phyloP scores from a whole-genome alignment of 2,329 filamentous ascomycete species.

The Exophiala spinifera region DNA sequence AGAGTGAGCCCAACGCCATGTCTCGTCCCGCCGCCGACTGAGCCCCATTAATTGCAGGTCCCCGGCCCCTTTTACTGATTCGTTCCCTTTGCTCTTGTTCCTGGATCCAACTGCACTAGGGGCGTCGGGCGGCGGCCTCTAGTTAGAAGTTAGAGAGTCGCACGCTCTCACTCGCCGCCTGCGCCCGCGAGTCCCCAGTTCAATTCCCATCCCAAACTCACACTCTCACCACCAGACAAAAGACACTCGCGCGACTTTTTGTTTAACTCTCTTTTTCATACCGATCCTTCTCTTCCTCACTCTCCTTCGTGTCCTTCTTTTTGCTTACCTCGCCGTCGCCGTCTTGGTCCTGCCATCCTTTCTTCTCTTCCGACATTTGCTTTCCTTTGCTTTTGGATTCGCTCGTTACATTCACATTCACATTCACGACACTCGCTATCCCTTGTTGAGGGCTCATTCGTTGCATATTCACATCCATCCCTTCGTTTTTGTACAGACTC shows the following conservation, averaged over 20 bases:
- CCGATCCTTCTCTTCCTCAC: neutral
- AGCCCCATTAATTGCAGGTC: neutral
- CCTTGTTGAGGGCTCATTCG: conserved; percentile 27
- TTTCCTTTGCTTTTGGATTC: conserved; percentile 26
- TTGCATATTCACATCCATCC: conserved; percentile 30
- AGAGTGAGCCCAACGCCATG: too few species aligned
- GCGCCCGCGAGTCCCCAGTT: neutral
- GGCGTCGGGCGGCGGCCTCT: neutral
- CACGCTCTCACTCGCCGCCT: neutral
- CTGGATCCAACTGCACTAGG: neutral
- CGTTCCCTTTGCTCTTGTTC: neutral
- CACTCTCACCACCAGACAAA: too few species aligned
- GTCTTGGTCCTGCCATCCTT: conserved; percentile 21
- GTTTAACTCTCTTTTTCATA: neutral
- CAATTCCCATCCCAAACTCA: too few species aligned
- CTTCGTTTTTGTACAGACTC: conserved; percentile 16
- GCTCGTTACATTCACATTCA: conserved; percentile 20
- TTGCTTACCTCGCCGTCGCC: neutral
- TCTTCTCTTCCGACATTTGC: conserved; percentile 28
- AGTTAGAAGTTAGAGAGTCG: too few species aligned
- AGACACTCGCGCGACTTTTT: conserved; percentile 1
- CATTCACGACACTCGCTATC: conserved; percentile 24
- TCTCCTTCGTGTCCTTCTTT: conserved; percentile 3
- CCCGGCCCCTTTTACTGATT: neutral
- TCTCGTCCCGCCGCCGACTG: neutral